Conservation (phyloP, 139 green algal species). For the Chlamydomonas eustigma region DNA sequence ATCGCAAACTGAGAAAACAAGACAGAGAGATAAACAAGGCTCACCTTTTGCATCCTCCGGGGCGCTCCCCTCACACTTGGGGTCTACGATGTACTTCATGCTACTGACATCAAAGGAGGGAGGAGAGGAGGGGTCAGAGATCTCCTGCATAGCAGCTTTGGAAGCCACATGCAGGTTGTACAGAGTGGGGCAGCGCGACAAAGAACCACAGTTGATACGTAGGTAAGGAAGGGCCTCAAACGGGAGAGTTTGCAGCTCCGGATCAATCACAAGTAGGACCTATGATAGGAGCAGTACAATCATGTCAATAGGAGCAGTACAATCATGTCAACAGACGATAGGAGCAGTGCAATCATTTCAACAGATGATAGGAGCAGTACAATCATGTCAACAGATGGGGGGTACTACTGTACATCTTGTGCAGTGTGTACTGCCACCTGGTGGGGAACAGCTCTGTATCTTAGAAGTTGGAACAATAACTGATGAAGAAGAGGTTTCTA, state of each 20-base stretch:
- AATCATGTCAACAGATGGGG: too few species aligned
- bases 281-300: not conserved
- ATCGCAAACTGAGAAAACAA: too few species aligned
- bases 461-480: too few species aligned
- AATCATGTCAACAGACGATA: too few species aligned
- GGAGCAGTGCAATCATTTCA: too few species aligned
- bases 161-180: slow-evolving; percentile 11
- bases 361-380: too few species aligned
- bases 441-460: too few species aligned
- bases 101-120: slow-evolving; percentile 12
- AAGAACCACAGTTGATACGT: slow-evolving; percentile 9
- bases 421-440: too few species aligned
- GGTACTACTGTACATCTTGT: too few species aligned
- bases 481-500: too few species aligned
- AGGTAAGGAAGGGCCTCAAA: slow-evolving; percentile 36
- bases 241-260: slow-evolving; percentile 31
- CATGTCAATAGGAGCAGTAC: too few species aligned
- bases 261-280: slow-evolving; percentile 43
- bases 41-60: slow-evolving; percentile 14
- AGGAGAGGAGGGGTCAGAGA: not conserved
- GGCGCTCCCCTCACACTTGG: slow-evolving; percentile 28
- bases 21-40: too few species aligned
- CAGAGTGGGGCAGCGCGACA: slow-evolving; percentile 32
- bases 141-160: not conserved
- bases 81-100: slow-evolving; percentile 37